Base-by-base conservation (phyloP, 1,139 yeast genomes). In the Scheffersomyces illinoinensis region DNA sequence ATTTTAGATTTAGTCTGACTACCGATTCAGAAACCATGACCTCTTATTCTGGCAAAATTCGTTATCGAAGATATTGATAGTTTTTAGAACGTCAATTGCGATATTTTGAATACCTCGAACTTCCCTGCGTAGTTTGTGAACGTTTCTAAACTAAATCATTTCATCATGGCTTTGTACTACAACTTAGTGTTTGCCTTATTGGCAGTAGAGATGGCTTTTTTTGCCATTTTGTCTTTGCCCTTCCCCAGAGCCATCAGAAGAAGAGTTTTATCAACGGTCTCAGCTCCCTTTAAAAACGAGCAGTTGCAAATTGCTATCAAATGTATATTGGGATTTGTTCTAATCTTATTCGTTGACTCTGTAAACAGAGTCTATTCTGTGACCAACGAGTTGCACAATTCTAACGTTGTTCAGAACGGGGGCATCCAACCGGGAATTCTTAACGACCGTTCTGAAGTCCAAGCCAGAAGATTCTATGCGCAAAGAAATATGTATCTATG, bases 401-500 rank as follows among this genome's bases (percentile, higher is more conserved):
- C 71, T 5, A 68, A 73, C 61, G 55, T 58, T 19, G 62, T 63
- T 14, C 59, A 57, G 10, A 61, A 62, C 23, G 56, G 63, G 10
- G 62, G 57, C 19, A 59, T 69, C 20, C 26, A 17, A 6, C 62
- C 69, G 43, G 74, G 75, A 1, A 62, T 77, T 33, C 61, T 81
- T 60, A 79, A 77, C 63, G 93, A 90, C 67, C 82, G 97, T 59
- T 78, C 92, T 8, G 97, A 92, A 67, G 81, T 89, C 62, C 96
- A 90, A 73, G 93, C 98, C 23, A 86, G 98, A 75, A 85, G 93
- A 71, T 96, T 96, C 76, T 93, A 93, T 71, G 92, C 98, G 21
- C 99, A 96, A 79, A 87, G 99, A 78, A 96, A 96, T 80, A 88
- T 93, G 90, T 96, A 96, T 70, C 84, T 96, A 61, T 92, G 98